These are phyloP conservation scores for Solanum chacoense DNA, from an alignment of 305 asterid genomes.

Conservation along the genomic window DNA sequence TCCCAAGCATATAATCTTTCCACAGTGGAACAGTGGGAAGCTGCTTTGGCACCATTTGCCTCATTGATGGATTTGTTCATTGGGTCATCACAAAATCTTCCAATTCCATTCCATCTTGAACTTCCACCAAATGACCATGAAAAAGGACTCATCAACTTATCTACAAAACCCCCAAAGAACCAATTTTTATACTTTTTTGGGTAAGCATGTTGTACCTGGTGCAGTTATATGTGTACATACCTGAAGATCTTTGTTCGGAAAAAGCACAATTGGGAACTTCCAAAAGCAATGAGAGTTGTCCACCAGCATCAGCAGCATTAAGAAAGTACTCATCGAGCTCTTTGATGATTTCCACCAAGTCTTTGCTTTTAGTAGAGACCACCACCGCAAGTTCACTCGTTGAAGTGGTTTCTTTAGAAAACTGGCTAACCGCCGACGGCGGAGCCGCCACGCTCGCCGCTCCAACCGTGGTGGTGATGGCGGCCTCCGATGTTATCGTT, in stretches of 20 bases:
- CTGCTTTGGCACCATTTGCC: conserved; percentile 24
- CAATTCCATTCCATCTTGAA: conserved; percentile 76
- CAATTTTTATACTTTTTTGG: not conserved
- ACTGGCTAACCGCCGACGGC: conserved; percentile 41
- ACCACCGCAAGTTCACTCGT: conserved; percentile 79
- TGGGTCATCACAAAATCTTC: conserved; percentile 69
- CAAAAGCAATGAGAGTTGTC: conserved; percentile 57
- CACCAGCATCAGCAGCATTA: conserved; percentile 82
- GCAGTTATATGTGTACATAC: conserved; percentile 15
- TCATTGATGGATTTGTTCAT: conserved; percentile 5
- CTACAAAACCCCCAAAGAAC: conserved; percentile 33
- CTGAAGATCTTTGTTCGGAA: conserved; percentile 50
- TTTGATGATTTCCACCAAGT: conserved; percentile 66
- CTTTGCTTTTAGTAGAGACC: conserved; percentile 71
- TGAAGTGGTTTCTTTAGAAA: conserved; percentile 31
- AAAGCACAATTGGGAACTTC: conserved; percentile 64
- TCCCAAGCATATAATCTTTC: conserved; percentile 93
- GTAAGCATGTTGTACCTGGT: not conserved
- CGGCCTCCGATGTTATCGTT: conserved; percentile 44
- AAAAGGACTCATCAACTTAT: conserved; percentile 42
- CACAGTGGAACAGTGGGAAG: conserved; percentile 73
- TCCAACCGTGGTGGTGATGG: conserved; percentile 30
- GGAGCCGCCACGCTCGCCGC: conserved; percentile 53
- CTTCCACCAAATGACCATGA: conserved; percentile 71
- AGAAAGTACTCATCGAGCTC: conserved; percentile 87